These are phyloP conservation scores for Grosmannia serpens DNA, from an alignment of 2,329 filamentous ascomycete species.

Conservation along the genomic window DNA sequence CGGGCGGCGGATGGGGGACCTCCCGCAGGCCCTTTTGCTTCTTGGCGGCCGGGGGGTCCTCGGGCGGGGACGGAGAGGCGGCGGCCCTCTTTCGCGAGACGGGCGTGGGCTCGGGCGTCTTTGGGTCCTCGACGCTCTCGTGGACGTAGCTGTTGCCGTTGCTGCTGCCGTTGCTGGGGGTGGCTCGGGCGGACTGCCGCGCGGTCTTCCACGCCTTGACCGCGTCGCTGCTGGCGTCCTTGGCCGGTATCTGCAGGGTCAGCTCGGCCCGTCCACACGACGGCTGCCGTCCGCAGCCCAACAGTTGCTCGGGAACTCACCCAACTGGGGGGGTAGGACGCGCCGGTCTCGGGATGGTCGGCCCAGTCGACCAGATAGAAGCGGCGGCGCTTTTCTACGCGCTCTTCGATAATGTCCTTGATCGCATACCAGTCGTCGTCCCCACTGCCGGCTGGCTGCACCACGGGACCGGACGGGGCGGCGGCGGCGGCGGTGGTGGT, in stretches of 20 bases:
- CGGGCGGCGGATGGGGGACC: not conserved
- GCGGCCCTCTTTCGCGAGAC: not conserved
- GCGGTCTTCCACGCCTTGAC: conserved; percentile 17
- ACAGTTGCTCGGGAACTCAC: conserved; percentile 22
- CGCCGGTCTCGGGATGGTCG: conserved; percentile 35
- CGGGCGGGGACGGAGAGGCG: not conserved
- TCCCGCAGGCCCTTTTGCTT: not conserved
- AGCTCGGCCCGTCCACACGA: not conserved
- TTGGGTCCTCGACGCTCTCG: not conserved
- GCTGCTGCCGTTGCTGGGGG: not conserved
- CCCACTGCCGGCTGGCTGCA: too few relatives aligned
- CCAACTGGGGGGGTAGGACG: conserved; percentile 39
- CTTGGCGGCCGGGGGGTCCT: not conserved
- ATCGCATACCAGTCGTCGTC: conserved; percentile 18
- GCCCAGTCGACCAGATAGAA: conserved; percentile 48
- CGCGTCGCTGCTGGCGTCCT: conserved; percentile 17
- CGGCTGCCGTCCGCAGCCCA: too few relatives aligned
- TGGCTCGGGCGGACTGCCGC: conserved; percentile 12
- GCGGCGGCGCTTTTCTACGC: conserved; percentile 16
- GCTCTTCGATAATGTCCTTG: conserved; percentile 26
- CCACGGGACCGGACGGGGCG: too few relatives aligned
- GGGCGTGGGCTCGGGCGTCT: not conserved
- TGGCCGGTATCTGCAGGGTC: conserved; percentile 10
- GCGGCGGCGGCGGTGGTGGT: not conserved
- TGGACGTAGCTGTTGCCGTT: not conserved